Evolutionary conservation across 1,284 basidiomycete species (phyloP).

Genomic region (Fomes fomentarius): DNA sequence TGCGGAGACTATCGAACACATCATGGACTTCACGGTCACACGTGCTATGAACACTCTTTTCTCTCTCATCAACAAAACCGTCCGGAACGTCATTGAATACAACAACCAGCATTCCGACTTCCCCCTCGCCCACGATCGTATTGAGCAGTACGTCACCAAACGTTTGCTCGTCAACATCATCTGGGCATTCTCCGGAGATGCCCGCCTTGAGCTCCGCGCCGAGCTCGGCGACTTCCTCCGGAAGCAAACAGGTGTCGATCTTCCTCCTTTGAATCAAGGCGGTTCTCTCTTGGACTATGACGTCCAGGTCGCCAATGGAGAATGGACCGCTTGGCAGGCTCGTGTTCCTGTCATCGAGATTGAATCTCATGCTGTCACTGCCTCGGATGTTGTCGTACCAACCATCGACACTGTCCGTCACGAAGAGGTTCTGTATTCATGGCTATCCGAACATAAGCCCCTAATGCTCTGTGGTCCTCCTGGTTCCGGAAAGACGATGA

Average conservation of each 20-base stretch:
- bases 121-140: slow-evolving; percentile 81
- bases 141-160: slow-evolving; percentile 91
- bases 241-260: slow-evolving; percentile 86
- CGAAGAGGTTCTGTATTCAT: slow-evolving; percentile 98
- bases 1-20: slow-evolving; percentile 88
- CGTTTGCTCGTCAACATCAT: slow-evolving; percentile 92
- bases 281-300: slow-evolving; percentile 95
- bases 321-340: slow-evolving; percentile 93
- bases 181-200: slow-evolving; percentile 98
- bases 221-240: slow-evolving; percentile 91
- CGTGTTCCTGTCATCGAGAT: slow-evolving; percentile 96
- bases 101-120: slow-evolving; percentile 96
- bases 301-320: slow-evolving; percentile 84
- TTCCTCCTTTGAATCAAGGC: slow-evolving; percentile 77
- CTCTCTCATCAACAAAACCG: slow-evolving; percentile 96
- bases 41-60: slow-evolving; percentile 96
- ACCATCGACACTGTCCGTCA: slow-evolving; percentile 99
- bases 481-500: slow-evolving; percentile 99
- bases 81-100: slow-evolving; percentile 93
- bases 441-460: slow-evolving; percentile 99
- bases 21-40: slow-evolving; percentile 97
- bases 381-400: slow-evolving; percentile 96
- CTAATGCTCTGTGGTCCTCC: slow-evolving; percentile 98
- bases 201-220: slow-evolving; percentile 87
- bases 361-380: slow-evolving; percentile 94